Evolutionary conservation across 1,284 basidiomycete species (phyloP), one percentile per base, ranked within the genome.

Genomic region (Tausonia pullulans): DNA sequence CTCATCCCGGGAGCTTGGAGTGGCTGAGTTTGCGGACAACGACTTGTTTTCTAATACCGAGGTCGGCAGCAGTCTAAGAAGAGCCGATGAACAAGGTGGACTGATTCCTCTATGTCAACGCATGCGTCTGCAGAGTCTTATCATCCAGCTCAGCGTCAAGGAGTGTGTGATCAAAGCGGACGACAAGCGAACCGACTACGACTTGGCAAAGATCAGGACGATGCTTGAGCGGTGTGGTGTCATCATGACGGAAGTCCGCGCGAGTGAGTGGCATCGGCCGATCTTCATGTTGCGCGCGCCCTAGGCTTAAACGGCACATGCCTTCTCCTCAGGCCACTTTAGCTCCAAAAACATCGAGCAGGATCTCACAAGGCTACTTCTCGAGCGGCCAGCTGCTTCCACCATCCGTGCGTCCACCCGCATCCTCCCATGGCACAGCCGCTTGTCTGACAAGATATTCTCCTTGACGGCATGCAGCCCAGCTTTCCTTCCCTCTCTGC

Each of bases 101-200:
- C 48, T 44, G 64, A 41, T 27, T n/a, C 49, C 48, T 27, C 27
- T 27, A 27, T 27, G 27, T 27, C 27, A 27, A 27, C 27, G 27
- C 27, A 27, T 27, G 27, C 27, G 27, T 27, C 27, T 57, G 43
- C 72, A 96, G 90, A 94, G 91, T 3, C 82, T 98, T 13, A 79
- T 98, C 58, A 98, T 98, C 67, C 96, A 98, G 75, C 83, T 98
- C 1, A 94, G 91, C 2, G 91, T 94, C 55, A 98, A 98, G 74
- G 96, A 99, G 76, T 93, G 90, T 45, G 69, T 84, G 49, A 67
- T 84, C 6, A 78, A 81, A n/a, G 75, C 75, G 3, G 79, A 82
- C 68, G 81, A 81, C 60, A 80, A 80, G 68, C 69, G 72, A 50
- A 74, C 74, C 46, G 92, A 98, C 73, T 80, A 92, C 66, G 94